Evolutionary conservation across 225 moss, liverwort and hornwort genomes (phyloP).

Genomic region (Pleurozium schreberi): DNA sequence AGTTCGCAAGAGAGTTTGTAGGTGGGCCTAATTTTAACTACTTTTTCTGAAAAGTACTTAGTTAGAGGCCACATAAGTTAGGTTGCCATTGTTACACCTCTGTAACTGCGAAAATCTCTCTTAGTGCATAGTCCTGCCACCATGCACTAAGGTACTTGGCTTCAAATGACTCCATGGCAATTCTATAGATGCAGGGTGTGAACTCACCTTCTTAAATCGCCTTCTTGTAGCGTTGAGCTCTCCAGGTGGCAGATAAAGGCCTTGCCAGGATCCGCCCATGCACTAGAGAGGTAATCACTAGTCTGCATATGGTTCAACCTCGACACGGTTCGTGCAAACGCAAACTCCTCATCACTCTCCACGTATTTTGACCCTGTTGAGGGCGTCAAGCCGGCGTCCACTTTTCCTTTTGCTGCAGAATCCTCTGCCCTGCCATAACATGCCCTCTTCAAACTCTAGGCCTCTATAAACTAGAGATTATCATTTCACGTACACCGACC

Average conservation of each 20-base stretch:
- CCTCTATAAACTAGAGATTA: background rate
- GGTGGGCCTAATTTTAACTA: no score
- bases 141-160: no score
- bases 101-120: no score
- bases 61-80: no score
- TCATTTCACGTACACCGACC: background rate
- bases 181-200: background rate
- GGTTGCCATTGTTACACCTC: no score
- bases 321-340: slow-evolving; percentile 70
- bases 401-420: slow-evolving; percentile 21
- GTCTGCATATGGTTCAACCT: slow-evolving; percentile 72
- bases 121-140: no score
- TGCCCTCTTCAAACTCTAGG: slow-evolving; percentile 9
- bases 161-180: background rate
- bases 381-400: background rate
- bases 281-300: slow-evolving; percentile 55
- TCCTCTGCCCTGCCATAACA: slow-evolving; percentile 37
- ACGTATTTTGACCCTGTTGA: slow-evolving; percentile 31
- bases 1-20: no score
- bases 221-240: slow-evolving; percentile 32
- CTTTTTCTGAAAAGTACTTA: no score
- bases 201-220: slow-evolving; percentile 27
- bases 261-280: slow-evolving; percentile 73
- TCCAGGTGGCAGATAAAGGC: slow-evolving; percentile 46
- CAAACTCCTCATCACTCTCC: slow-evolving; percentile 76